These are phyloP conservation scores for Verticillium klebahnii DNA, from an alignment of 2,329 filamentous ascomycete species.

Conservation along the genomic window DNA sequence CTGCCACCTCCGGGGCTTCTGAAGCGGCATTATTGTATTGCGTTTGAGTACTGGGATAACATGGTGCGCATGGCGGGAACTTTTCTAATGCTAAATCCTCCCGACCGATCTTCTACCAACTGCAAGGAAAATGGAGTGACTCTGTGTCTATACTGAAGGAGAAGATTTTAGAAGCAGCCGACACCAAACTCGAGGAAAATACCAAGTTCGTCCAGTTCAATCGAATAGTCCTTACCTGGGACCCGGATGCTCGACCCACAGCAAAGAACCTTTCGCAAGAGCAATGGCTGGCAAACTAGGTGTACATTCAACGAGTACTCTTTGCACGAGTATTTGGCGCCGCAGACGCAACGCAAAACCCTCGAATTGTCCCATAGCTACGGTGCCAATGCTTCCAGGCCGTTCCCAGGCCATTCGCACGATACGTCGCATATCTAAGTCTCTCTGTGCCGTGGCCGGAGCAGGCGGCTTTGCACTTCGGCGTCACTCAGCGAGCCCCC, in stretches of 20 bases:
- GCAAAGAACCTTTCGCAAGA: slow-evolving; percentile 18
- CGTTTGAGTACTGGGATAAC: slow-evolving; percentile 17
- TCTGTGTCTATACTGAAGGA: slow-evolving; percentile 15
- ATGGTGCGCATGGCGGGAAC: slow-evolving; percentile 10
- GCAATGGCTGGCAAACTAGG: slow-evolving; percentile 13
- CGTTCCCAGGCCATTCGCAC: too few species aligned
- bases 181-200: slow-evolving; percentile 13
- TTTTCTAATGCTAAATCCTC: background rate
- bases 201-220: slow-evolving; percentile 12
- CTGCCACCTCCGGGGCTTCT: slow-evolving; percentile 16
- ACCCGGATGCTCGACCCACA: slow-evolving; percentile 15
- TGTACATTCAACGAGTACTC: too few species aligned
- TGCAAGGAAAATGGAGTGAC: slow-evolving; percentile 15
- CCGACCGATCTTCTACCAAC: background rate
- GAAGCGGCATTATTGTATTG: slow-evolving; percentile 3
- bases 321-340: too few species aligned
- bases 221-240: slow-evolving; percentile 17
- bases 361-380: too few species aligned
- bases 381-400: too few species aligned
- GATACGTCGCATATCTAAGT: too few species aligned
- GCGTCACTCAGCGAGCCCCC: too few species aligned
- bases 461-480: too few species aligned
- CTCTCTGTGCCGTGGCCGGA: too few species aligned
- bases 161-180: slow-evolving; percentile 14
- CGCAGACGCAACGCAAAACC: too few species aligned